Conservation (phyloP, 805 yeast species). For the Tanozyma kutaoensis region DNA sequence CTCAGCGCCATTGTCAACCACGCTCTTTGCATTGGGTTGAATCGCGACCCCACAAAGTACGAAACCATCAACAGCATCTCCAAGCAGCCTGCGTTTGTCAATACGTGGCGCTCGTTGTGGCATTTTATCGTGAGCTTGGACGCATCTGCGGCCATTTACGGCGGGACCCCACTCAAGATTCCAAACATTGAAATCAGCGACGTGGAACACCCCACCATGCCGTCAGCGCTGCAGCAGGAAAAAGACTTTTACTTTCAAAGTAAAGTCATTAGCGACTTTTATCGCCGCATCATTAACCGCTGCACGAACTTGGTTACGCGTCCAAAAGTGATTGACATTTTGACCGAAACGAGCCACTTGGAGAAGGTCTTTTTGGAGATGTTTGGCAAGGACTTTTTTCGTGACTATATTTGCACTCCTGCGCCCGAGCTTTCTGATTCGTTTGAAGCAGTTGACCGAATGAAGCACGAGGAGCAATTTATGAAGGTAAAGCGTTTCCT, state of each 20-base stretch:
- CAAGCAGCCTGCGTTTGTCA: slow-evolving; percentile 11
- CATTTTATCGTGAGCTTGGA: slow-evolving; percentile 14
- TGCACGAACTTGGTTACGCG: slow-evolving; percentile 13
- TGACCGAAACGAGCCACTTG: slow-evolving; percentile 20
- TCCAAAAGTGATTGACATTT: slow-evolving; percentile 21
- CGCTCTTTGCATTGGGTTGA: slow-evolving; percentile 25
- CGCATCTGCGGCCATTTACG: slow-evolving; percentile 17
- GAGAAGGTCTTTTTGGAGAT: slow-evolving; percentile 20
- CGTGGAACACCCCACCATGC: slow-evolving; percentile 14
- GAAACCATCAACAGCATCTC: slow-evolving; percentile 15
- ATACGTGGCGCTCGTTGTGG: slow-evolving; percentile 27
- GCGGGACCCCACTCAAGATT: slow-evolving; percentile 18
- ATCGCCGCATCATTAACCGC: slow-evolving; percentile 14
- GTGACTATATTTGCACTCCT: slow-evolving; percentile 22
- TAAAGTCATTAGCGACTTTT: slow-evolving; percentile 11
- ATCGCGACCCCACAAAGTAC: slow-evolving; percentile 24
- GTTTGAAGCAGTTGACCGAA: slow-evolving; percentile 5
- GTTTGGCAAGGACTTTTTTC: slow-evolving; percentile 29
- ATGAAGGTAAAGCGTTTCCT: slow-evolving; percentile 23
- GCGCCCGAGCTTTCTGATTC: slow-evolving; percentile 4
- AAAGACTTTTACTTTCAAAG: slow-evolving; percentile 3
- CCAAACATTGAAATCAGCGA: slow-evolving; percentile 16
- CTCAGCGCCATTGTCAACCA: slow-evolving; percentile 23
- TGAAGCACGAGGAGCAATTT: slow-evolving; percentile 14
- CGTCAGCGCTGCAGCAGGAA: slow-evolving; percentile 1